Percentiles rank a stretch among this genome's conserved stretches.
These are phyloP conservation scores for Macrophomina phaseolina DNA, from an alignment of 2,329 filamentous ascomycete genomes.

Conservation along the genomic window DNA sequence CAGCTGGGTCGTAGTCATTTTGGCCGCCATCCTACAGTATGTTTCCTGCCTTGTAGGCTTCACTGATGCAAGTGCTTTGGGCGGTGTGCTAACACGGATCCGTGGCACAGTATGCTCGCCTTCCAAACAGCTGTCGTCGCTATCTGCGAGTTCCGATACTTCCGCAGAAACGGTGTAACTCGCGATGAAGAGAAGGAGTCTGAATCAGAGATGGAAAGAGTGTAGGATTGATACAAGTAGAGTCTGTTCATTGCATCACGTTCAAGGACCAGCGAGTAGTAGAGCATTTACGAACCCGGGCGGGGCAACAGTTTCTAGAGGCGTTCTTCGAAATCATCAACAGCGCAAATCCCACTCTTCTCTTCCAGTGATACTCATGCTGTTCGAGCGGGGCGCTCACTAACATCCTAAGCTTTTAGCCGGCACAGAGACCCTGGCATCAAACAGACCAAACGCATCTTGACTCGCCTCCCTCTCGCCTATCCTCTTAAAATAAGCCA, in stretches of 20 bases:
- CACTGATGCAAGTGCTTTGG: background rate
- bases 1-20: constrained; percentile 33
- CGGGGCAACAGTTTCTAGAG: no score
- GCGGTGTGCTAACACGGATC: background rate
- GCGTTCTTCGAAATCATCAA: no score
- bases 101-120: background rate
- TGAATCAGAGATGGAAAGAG: background rate
- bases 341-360: no score
- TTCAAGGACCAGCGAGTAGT: no score
- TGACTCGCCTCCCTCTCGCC: background rate
- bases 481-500: constrained; percentile 5
- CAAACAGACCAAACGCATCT: background rate
- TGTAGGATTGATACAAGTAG: no score
- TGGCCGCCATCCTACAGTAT: constrained; percentile 29
- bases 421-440: background rate
- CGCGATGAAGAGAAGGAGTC: background rate
- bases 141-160: background rate
- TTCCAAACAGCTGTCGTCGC: background rate
- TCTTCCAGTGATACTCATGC: no score
- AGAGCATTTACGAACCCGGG: background rate
- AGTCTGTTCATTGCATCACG: no score
- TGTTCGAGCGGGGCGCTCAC: no score
- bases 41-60: background rate
- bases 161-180: background rate
- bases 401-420: no score